phyloP scores from a whole-genome alignment of 805 yeast species.

The Tetrapisispora pingtungensis region DNA sequence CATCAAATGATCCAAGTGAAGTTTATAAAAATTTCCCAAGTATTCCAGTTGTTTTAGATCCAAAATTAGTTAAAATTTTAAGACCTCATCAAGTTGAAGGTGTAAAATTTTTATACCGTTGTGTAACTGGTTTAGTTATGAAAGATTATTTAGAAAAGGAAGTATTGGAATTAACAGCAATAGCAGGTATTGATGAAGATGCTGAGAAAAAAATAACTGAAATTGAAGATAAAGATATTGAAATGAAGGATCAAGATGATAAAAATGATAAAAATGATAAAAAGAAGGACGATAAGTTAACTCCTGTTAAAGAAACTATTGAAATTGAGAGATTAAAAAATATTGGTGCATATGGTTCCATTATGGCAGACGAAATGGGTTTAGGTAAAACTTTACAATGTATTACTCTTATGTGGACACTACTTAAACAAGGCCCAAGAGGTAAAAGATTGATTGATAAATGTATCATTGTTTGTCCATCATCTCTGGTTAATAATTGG shows the following conservation, averaged over 20 bases:
- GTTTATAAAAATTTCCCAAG: conserved; percentile 48
- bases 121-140: conserved; percentile 74
- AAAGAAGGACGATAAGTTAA: not conserved
- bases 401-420: conserved; percentile 83
- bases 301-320: not conserved
- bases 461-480: conserved; percentile 89
- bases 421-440: conserved; percentile 79
- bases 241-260: not conserved
- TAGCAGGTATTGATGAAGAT: not conserved
- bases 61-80: conserved; percentile 66
- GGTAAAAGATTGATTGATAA: conserved; percentile 73
- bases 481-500: conserved; percentile 90
- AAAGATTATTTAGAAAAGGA: conserved; percentile 27
- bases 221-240: not conserved
- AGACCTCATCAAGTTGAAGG: conserved; percentile 98
- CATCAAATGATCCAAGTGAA: conserved; percentile 37
- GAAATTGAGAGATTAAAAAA: conserved; percentile 17
- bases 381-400: conserved; percentile 87
- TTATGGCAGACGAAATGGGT: conserved; percentile 98
- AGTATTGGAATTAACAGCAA: not conserved
- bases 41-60: conserved; percentile 95
- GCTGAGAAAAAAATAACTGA: not conserved
- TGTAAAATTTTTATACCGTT: conserved; percentile 78
- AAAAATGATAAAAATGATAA: not conserved
- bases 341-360: conserved; percentile 83